Evolutionary conservation across 2,329 filamentous ascomycete species (phyloP).

Genomic region (Ambrosiella beaveri): DNA sequence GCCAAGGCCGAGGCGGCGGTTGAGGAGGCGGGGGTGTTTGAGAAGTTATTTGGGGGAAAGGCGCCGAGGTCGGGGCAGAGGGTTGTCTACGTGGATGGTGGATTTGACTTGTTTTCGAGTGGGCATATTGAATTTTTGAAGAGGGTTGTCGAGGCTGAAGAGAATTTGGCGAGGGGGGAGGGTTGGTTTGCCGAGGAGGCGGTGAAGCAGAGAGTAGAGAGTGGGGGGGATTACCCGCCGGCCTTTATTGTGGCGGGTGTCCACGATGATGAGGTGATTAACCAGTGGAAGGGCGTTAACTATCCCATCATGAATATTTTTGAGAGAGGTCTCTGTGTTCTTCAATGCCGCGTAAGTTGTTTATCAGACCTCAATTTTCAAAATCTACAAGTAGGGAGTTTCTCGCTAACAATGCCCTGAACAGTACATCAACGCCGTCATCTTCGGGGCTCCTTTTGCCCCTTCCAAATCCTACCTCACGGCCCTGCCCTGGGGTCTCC

Average conservation of each 20-base stretch:
- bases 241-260: conserved; percentile 84
- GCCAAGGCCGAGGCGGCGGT: conserved; percentile 24
- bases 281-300: conserved; percentile 91
- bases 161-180: conserved; percentile 44
- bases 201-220: conserved; percentile 42
- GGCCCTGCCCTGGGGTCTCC: conserved; percentile 54
- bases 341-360: conserved; percentile 68
- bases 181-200: conserved; percentile 61
- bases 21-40: conserved; percentile 49
- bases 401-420: not conserved
- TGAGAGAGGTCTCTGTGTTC: conserved; percentile 82
- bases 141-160: conserved; percentile 56
- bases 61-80: conserved; percentile 59
- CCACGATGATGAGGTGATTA: conserved; percentile 89
- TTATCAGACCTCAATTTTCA: not conserved
- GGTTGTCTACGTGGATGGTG: conserved; percentile 88
- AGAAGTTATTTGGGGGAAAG: conserved; percentile 52
- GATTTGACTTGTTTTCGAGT: conserved; percentile 90
- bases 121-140: conserved; percentile 92
- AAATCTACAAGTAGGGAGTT: not conserved
- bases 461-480: conserved; percentile 65
- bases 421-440: conserved; percentile 69
- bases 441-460: conserved; percentile 81
- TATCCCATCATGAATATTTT: conserved; percentile 99
- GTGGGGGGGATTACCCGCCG: conserved; percentile 60